A percentile compares a stretch with the other conserved stretches of the same genome.
These are phyloP conservation scores for Dryas drummondii DNA, from an alignment of 306 rosid genomes.

Conservation along the genomic window DNA sequence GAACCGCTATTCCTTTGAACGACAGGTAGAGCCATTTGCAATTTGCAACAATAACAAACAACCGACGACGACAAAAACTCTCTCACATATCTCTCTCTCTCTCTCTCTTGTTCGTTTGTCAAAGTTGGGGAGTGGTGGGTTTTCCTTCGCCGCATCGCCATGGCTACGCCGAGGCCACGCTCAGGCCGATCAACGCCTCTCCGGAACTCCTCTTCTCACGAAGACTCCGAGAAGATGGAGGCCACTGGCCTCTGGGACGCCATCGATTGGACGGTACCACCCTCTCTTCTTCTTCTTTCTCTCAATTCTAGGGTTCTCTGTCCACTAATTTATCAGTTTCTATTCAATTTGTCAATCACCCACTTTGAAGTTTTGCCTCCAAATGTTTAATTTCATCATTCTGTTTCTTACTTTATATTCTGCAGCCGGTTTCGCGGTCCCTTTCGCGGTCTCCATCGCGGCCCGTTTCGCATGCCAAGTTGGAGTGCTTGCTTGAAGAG, in stretches of 20 bases:
- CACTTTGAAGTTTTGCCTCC: background rate
- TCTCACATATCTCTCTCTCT: background rate
- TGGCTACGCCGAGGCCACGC: slow-evolving; percentile 61
- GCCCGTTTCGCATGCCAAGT: slow-evolving; percentile 44
- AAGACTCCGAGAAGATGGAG: slow-evolving; percentile 65
- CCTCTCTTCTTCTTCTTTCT: background rate
- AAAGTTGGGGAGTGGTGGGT: slow-evolving; percentile 11
- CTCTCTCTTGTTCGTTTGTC: background rate
- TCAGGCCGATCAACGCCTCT: slow-evolving; percentile 52
- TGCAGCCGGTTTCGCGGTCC: slow-evolving; percentile 62
- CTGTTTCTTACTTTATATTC: background rate
- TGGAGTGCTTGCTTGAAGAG: slow-evolving; percentile 71
- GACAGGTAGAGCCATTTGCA: background rate
- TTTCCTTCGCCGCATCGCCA: slow-evolving; percentile 38
- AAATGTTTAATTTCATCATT: background rate
- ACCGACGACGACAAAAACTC: slow-evolving; percentile 2
- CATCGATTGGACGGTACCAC: slow-evolving; percentile 83
- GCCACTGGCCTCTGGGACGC: slow-evolving; percentile 81
- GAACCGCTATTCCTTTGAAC: background rate
- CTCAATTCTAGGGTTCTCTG: slow-evolving; percentile 18
- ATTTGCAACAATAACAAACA: background rate
- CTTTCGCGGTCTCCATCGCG: slow-evolving; percentile 54
- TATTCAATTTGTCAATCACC: background rate
- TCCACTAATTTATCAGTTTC: background rate
- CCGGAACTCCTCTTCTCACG: slow-evolving; percentile 37